Percentiles rank a stretch among this genome's conserved stretches.
These are phyloP conservation scores for Entomortierella parvispora DNA, from an alignment of 192 early-diverging fungal genomes.

Conservation along the genomic window DNA sequence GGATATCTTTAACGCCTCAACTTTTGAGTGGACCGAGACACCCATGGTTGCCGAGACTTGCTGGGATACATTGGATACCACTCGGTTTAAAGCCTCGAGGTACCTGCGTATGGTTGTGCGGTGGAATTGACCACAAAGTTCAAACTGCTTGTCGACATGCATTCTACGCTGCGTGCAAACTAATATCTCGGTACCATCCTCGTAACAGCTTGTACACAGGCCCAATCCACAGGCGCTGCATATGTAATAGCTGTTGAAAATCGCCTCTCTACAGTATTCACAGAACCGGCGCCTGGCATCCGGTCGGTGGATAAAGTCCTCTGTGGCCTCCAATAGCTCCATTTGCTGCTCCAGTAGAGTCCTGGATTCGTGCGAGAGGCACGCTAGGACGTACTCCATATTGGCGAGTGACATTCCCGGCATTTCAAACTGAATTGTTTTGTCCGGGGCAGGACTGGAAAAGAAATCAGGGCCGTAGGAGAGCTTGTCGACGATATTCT, in stretches of 20 bases:
- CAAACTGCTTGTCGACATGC: constrained; percentile 9
- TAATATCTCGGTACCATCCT: not conserved
- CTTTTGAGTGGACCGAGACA: not conserved
- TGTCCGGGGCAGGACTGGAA: constrained; percentile 7
- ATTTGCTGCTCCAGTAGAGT: not conserved
- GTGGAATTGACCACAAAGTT: constrained; percentile 10
- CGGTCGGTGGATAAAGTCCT: constrained; percentile 11
- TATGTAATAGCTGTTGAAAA: constrained; percentile 1
- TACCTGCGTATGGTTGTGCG: not conserved
- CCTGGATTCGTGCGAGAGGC: not conserved
- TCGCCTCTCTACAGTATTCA: constrained; percentile 10
- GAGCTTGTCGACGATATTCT: not conserved
- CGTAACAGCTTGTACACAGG: constrained; percentile 8
- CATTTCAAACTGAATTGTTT: not conserved
- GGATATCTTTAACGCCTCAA: too few species aligned
- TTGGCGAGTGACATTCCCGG: not conserved
- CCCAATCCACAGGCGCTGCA: constrained; percentile 19
- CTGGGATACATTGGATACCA: not conserved
- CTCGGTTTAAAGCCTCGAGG: not conserved
- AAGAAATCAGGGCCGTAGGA: constrained; percentile 8
- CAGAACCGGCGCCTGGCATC: not conserved
- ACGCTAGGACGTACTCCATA: not conserved
- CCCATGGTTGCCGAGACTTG: not conserved
- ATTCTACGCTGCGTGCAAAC: not conserved
- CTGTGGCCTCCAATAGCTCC: too few species aligned